phyloP scores from a whole-genome alignment of 2,329 filamentous ascomycete genomes.

The Leptographium galeiforme region DNA sequence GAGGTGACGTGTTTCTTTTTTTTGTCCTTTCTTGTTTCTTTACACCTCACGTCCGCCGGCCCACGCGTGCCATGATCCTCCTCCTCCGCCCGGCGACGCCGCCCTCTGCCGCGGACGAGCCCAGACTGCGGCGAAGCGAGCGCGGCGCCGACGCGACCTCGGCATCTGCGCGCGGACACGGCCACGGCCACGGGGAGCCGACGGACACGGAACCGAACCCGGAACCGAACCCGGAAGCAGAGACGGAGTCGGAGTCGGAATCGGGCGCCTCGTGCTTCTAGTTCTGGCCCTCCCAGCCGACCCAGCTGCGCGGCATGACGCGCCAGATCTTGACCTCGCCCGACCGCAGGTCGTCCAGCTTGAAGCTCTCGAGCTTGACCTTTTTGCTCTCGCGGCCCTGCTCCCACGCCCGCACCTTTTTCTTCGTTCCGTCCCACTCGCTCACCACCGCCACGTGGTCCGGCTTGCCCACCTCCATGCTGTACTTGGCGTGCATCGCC shows the following conservation, averaged over 20 bases:
- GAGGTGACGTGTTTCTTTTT: neutral
- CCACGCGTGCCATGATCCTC: neutral
- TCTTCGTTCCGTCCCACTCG: constrained; percentile 98
- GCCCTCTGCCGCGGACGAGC: neutral
- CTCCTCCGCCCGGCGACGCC: neutral
- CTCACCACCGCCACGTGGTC: constrained; percentile 85
- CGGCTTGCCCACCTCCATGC: constrained; percentile 69
- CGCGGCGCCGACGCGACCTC: too few relatives aligned
- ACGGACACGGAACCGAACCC: neutral
- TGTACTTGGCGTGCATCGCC: constrained; percentile 90
- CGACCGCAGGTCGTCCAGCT: constrained; percentile 78
- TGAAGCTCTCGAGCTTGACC: constrained; percentile 86
- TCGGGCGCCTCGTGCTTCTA: constrained; percentile 24
- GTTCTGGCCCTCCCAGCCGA: constrained; percentile 65
- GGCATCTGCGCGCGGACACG: too few relatives aligned
- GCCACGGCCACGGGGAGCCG: neutral
- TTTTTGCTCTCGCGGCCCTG: constrained; percentile 90
- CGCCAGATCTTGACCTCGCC: constrained; percentile 97
- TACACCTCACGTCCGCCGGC: neutral
- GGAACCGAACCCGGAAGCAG: neutral
- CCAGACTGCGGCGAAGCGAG: neutral
- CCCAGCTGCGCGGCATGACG: constrained; percentile 82
- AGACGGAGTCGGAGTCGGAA: too few relatives aligned
- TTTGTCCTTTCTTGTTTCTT: neutral
- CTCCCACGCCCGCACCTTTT: constrained; percentile 92